A percentile compares a stretch with the other conserved stretches of the same genome.
These are phyloP conservation scores for Rhynchosporium agropyri DNA, from an alignment of 2,329 filamentous ascomycete genomes.

Conservation along the genomic window DNA sequence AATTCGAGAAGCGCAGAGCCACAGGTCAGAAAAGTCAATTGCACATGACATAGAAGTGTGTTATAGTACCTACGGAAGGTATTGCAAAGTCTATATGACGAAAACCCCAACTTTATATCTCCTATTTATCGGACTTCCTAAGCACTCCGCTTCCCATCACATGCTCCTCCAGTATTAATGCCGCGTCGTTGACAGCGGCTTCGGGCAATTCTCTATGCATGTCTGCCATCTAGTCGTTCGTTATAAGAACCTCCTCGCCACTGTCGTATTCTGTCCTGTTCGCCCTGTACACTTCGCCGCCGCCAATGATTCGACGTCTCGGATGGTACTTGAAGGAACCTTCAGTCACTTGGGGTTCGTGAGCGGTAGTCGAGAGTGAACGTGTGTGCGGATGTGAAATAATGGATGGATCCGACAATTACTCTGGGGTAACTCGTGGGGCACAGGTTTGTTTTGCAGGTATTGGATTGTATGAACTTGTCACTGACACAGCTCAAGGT, in stretches of 20 bases:
- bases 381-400: constrained; percentile 4
- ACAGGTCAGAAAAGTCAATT: too few species aligned
- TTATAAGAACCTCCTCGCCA: not conserved
- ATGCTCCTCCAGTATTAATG: not conserved
- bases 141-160: not conserved
- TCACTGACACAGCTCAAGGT: constrained; percentile 26
- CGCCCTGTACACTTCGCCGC: not conserved
- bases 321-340: not conserved
- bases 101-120: not conserved
- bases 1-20: constrained; percentile 2
- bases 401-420: constrained; percentile 10
- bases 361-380: not conserved
- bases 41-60: not conserved
- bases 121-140: not conserved
- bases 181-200: constrained; percentile 3
- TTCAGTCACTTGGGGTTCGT: not conserved
- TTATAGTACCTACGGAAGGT: not conserved
- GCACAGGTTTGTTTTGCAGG: constrained; percentile 15
- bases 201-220: not conserved
- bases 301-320: not conserved
- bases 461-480: not conserved
- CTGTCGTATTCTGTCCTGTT: not conserved
- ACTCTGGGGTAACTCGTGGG: constrained; percentile 22
- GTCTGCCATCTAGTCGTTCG: not conserved
- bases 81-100: not conserved